Evolutionary conservation across 306 rosid genomes (phyloP).

Genomic region (Lathyrus sativus): DNA sequence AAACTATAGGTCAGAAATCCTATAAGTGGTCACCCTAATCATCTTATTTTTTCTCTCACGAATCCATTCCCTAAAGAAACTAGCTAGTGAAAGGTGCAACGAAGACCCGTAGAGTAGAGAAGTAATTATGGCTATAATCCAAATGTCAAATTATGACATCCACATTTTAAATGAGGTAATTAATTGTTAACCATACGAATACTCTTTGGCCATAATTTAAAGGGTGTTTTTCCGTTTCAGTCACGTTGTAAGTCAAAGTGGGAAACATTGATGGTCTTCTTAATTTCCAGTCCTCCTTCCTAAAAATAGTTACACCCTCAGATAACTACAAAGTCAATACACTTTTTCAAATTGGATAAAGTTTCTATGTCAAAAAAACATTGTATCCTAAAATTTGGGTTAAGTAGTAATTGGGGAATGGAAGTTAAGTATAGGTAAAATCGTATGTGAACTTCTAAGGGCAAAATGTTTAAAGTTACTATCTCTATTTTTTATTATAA

Average conservation of each 20-base stretch:
- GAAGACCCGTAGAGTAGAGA: too few species aligned
- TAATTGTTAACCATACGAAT: slow-evolving; percentile 4
- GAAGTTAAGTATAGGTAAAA: background rate
- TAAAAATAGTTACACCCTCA: background rate
- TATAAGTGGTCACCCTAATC: too few species aligned
- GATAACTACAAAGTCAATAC: background rate
- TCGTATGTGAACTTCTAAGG: too few species aligned
- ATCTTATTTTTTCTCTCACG: too few species aligned
- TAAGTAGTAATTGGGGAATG: background rate
- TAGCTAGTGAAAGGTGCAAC: too few species aligned
- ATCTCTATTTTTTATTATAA: too few species aligned
- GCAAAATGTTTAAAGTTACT: too few species aligned
- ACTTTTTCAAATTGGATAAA: background rate
- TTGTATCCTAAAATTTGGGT: background rate
- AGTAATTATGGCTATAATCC: slow-evolving; percentile 5
- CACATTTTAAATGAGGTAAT: background rate
- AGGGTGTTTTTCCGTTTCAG: slow-evolving; percentile 36
- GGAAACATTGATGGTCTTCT: background rate
- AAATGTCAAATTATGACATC: background rate
- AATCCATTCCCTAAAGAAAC: background rate
- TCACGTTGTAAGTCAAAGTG: slow-evolving; percentile 23
- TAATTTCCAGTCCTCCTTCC: background rate
- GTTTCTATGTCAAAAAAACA: background rate
- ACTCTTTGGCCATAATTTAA: slow-evolving; percentile 7
- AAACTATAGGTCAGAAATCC: too few species aligned